phyloP scores from a whole-genome alignment of 805 yeast genomes.

The Lipomyces japonicus region DNA sequence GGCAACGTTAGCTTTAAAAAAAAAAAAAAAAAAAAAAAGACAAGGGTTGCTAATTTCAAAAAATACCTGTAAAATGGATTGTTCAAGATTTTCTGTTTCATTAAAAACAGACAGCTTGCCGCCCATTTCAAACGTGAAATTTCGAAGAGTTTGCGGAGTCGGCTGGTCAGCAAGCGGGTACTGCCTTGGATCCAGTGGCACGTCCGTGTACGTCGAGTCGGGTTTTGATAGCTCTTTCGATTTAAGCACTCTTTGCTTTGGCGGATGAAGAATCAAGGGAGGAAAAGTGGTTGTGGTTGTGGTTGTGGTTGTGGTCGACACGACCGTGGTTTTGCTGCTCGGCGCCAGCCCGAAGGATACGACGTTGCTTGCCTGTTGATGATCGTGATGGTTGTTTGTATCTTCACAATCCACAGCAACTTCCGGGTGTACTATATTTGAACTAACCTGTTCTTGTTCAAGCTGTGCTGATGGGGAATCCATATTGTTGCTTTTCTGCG shows the following conservation, averaged over 20 bases:
- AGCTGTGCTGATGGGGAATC: not conserved
- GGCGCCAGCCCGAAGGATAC: conserved; percentile 22
- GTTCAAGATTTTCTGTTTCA: conserved; percentile 25
- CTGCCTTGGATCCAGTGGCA: conserved; percentile 9
- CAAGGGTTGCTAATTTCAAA: not conserved
- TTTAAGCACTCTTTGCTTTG: not conserved
- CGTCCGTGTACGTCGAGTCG: conserved; percentile 1
- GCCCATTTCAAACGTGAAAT: conserved; percentile 33
- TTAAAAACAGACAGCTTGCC: conserved; percentile 33
- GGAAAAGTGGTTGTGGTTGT: conserved; percentile 29
- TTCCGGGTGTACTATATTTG: not conserved
- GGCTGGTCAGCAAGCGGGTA: conserved; percentile 37
- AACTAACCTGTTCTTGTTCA: not conserved
- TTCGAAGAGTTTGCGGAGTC: conserved; percentile 36
- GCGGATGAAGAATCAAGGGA: conserved; percentile 20
- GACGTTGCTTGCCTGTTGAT: conserved; percentile 1
- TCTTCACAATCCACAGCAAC: too few relatives aligned
- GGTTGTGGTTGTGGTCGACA: conserved; percentile 28
- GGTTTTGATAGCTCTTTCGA: not conserved
- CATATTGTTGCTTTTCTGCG: too few relatives aligned
- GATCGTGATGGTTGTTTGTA: not conserved
- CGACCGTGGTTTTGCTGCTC: conserved; percentile 27
- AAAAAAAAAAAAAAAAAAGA: too few relatives aligned
- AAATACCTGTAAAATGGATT: not conserved
- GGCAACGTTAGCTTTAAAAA: not conserved